Evolutionary conservation across 2,329 filamentous ascomycete genomes (phyloP), one percentile per base, ranked within the genome.

Genomic region (Aureobasidium uvarum): DNA sequence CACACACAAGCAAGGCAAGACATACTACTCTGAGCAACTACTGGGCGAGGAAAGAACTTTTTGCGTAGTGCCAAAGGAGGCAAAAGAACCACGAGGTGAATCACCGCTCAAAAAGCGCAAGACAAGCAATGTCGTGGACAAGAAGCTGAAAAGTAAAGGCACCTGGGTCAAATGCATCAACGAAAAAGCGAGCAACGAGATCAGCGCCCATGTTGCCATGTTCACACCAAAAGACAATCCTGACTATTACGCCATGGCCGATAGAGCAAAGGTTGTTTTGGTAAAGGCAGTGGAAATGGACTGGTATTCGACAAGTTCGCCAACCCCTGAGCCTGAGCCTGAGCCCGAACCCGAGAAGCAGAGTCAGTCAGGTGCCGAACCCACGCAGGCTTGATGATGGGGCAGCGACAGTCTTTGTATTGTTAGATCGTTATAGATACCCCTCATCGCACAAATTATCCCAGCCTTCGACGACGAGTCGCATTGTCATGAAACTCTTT

Each of bases 21-120:
- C 77, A 71, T 83, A 78, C 66, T 79, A 76, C 74, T 77, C 75
- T 74, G 88, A 76, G 78, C 84, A 63, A 80, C 83, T 91, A 41
- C 76, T 90, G 20, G 88, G 88, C 1, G 85, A 83, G 59, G 83
- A 93, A 68, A 84, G 95, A 70, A 98, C 94, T 0, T 99, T 98
- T 75, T 96, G 93, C 78, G 91, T 92, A 66, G 75, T 96, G 64
- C 92, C 92, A 1, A 82, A 83, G 69, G 83, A 81, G 65, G 78
- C 79, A 68, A 64, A 65, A 43, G 52, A 62, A 39, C 54, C 55
- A 13, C 51, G 67, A 65, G 68, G 58, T 52, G 66, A 62, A 59
- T 66, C 66, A 48, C 66, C 62, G 48, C 56, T 43, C 28, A 72
- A 69, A 66, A 70, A 66, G 59, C 68, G 69, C 45, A 70, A 70